Percentiles rank a stretch among this genome's conserved stretches.
These are phyloP conservation scores for Fistulina hepatica DNA, from an alignment of 1,284 basidiomycete species.

Conservation along the genomic window DNA sequence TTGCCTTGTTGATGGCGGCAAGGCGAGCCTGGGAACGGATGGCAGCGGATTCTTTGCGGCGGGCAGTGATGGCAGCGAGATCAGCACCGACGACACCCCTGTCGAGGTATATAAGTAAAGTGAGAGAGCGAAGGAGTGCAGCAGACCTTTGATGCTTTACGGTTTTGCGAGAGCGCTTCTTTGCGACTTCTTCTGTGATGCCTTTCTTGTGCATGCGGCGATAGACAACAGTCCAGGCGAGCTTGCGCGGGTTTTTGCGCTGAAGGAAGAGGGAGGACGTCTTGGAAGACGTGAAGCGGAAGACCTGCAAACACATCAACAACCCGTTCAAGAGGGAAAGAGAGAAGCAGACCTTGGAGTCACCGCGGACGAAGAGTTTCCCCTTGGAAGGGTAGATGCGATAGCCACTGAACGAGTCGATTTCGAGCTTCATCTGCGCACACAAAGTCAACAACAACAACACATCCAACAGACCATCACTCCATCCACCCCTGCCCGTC, in stretches of 20 bases:
- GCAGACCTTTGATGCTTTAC: conserved; percentile 98
- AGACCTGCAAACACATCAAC: conserved; percentile 45
- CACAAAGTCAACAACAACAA: no score
- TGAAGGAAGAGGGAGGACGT: conserved; percentile 96
- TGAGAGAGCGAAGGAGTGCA: no score
- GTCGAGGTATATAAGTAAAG: no score
- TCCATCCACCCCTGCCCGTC: no score
- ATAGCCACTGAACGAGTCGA: conserved; percentile 92
- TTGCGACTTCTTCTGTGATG: conserved; percentile 96
- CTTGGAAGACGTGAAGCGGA: conserved; percentile 87
- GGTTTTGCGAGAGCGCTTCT: conserved; percentile 95
- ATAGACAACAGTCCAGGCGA: conserved; percentile 96
- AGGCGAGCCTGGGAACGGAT: conserved; percentile 75
- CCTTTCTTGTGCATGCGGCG: conserved; percentile 99
- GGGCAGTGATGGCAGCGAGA: conserved; percentile 82
- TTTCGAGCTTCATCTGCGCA: conserved; percentile 99
- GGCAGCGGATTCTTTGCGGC: conserved; percentile 85
- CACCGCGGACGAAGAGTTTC: conserved; percentile 90
- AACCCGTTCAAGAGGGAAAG: not conserved
- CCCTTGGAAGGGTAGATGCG: conserved; percentile 96
- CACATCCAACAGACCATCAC: no score
- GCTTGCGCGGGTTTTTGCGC: conserved; percentile 99
- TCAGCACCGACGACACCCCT: conserved; percentile 98
- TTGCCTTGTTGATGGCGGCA: conserved; percentile 84
- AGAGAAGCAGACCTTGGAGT: conserved; percentile 71